Conservation (phyloP, 2,329 filamentous ascomycete genomes). For the Penicillium sp. region DNA sequence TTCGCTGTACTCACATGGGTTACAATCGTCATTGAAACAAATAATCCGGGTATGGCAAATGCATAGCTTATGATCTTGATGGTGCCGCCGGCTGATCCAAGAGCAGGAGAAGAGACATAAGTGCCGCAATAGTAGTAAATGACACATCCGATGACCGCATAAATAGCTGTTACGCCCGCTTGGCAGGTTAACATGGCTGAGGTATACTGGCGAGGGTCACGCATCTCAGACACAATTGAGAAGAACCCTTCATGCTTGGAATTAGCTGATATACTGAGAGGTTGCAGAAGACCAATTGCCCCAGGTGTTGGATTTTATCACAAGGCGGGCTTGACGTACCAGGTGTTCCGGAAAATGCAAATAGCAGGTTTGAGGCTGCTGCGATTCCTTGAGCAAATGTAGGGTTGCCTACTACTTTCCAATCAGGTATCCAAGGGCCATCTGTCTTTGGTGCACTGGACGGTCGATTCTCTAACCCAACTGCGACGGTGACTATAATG, state of each 20-base stretch:
- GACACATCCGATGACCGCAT: not conserved
- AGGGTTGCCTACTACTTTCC: conserved; percentile 21
- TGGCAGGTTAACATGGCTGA: not conserved
- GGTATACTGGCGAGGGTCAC: conserved; percentile 31
- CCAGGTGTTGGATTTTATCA: no score
- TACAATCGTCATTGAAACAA: not conserved
- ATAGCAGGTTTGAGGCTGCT: conserved; percentile 23
- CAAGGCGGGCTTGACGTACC: not conserved
- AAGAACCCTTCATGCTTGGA: conserved; percentile 25
- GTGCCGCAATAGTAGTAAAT: not conserved
- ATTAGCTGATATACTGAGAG: not conserved
- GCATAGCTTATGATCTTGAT: not conserved
- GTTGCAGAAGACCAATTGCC: no score
- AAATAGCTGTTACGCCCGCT: not conserved
- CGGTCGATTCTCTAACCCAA: conserved; percentile 38
- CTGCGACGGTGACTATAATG: conserved; percentile 27
- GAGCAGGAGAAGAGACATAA: not conserved
- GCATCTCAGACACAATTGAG: conserved; percentile 40
- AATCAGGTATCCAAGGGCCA: conserved; percentile 31
- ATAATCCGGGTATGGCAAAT: not conserved
- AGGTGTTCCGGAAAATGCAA: conserved; percentile 24
- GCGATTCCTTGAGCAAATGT: conserved; percentile 25
- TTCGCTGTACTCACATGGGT: not conserved
- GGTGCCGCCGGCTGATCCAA: not conserved
- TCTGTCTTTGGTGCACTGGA: conserved; percentile 29